These are phyloP conservation scores for Phyllosticta citriasiana DNA, from an alignment of 2,329 filamentous ascomycete species.

Conservation along the genomic window DNA sequence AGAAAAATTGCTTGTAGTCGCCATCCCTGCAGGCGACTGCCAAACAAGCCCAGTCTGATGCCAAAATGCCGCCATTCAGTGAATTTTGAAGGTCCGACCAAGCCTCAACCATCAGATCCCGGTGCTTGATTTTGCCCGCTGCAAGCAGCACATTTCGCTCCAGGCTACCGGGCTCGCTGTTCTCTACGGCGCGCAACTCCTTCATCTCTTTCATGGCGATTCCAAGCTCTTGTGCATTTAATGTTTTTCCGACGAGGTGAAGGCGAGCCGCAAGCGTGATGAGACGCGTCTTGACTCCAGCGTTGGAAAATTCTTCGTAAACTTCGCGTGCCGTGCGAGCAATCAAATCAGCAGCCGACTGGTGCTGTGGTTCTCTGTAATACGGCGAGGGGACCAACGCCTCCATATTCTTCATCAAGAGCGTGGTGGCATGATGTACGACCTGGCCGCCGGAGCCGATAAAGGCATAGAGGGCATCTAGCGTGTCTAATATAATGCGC, in stretches of 20 bases:
- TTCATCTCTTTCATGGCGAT: slow-evolving; percentile 1
- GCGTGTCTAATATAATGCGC: slow-evolving; percentile 25
- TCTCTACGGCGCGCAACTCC: not conserved
- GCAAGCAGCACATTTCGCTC: slow-evolving; percentile 16
- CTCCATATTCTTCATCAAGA: slow-evolving; percentile 26
- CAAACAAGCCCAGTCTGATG: slow-evolving; percentile 25
- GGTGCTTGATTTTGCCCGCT: slow-evolving; percentile 20
- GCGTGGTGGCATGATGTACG: slow-evolving; percentile 26
- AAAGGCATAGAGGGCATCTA: slow-evolving; percentile 34
- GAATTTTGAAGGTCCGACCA: slow-evolving; percentile 11
- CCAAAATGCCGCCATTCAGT: slow-evolving; percentile 7
- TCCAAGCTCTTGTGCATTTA: not conserved
- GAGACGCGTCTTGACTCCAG: slow-evolving; percentile 18
- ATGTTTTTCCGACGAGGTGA: slow-evolving; percentile 19
- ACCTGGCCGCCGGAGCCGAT: slow-evolving; percentile 28
- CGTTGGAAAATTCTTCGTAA: slow-evolving; percentile 1
- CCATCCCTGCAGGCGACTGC: slow-evolving; percentile 22
- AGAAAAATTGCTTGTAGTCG: slow-evolving; percentile 16
- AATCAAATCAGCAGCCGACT: slow-evolving; percentile 1
- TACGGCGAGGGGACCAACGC: slow-evolving; percentile 10
- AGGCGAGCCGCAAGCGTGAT: slow-evolving; percentile 21
- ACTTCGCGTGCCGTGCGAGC: slow-evolving; percentile 3
- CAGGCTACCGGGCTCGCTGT: not conserved
- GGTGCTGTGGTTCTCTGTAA: slow-evolving; percentile 11
- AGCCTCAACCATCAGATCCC: slow-evolving; percentile 19